Evolutionary conservation across 1,284 basidiomycete species (phyloP), one percentile per base, ranked within the genome.

Genomic region (Ceratorhiza oryzae-sativae): DNA sequence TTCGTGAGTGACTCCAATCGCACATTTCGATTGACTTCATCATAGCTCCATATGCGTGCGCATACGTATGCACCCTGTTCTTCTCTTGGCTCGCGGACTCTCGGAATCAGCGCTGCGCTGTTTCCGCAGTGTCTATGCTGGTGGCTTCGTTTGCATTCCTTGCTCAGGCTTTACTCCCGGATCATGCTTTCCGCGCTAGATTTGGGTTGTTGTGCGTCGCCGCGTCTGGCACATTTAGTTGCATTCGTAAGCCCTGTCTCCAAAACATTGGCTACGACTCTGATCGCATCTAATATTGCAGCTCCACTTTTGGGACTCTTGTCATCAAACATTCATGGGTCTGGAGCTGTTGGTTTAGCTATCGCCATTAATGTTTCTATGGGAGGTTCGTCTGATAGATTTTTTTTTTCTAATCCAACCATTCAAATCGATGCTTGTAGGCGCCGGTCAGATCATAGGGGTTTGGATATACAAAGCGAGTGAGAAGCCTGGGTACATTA

Each of bases 281-380:
- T 46, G 15, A 46, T 1, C 23, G 20, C 12, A 42, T 27, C 48
- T 41, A 9, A 6, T n/a, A n/a, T 61, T 41, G 10, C 39, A 68
- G 65, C 82, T 0, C 80, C 81, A 1, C 76, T 81, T 1, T 76
- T 82, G 36, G 81, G 81, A 53, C 82, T 81, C 81, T 75, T 83
- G 25, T 79, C 81, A 0, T 79, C 79, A 12, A 83, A 82, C 70
- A 74, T 82, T 45, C 76, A 75, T 51, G 76, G 75, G 45, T 80
- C 82, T 0, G 77, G 79, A 9, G 79, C 80, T 0, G 70, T 78
- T 32, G 81, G 81, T 9, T 77, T 83, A 15, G 79, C 78, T 2
- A 79, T 83, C 10, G 80, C 82, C 1, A 63, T 83, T 60, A 82
- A 81, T 61, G 77, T 82, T 18, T 80, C 81, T 8, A 77, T 81